Base-by-base conservation (phyloP, 768 basidiomycete species). In the Mycena floridula region DNA sequence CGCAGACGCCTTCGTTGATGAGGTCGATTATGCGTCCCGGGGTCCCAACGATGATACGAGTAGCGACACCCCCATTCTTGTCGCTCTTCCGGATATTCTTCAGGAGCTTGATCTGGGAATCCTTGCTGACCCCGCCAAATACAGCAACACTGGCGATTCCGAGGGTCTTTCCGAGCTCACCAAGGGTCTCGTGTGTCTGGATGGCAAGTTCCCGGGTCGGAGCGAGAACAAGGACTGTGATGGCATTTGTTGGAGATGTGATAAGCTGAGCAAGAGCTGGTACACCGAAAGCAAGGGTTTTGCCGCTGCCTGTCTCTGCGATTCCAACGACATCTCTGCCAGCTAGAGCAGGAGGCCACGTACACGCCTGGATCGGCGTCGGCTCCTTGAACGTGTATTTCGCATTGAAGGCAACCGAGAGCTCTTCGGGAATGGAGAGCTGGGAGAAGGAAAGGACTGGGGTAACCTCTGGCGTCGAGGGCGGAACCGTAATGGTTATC, bases 221-320 rank as follows among this genome's bases (percentile, higher is more conserved):
- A 1, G 94, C 89, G 7, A 99, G 70, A 37, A 98, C 85, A 7
- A 96, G 77, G 11, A 85, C 76, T 3, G 76, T 77, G 8, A 84
- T 69, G 1, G 69, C 65, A 37, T 64, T 54, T 7, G 54, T 37
- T 43, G 59, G 59, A 12, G 56, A 46, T 27, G 65, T 49, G 44
- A 83, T 68, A 27, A 95, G 72, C 36, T 74, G 77, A 7, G 81
- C 70, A 32, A 95, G 71, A 2, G 90, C 93, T 9, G 96, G 96
- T 32, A 98, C 80, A 30, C 92, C 94, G 58, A 99, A 99, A 1
- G 92, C 89, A 13, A 97, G 76, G 0, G 96, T 99, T 69, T 99
- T 99, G 12, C 96, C 96, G 57, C 89, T 90, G 54, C 95, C 95
- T 2, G 95, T 98, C 70, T 98, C 94, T 6, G 95, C 94, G 48